These are phyloP conservation scores for Gracilaria gracilis DNA, from an alignment of 23 red algal species.

Conservation along the genomic window DNA sequence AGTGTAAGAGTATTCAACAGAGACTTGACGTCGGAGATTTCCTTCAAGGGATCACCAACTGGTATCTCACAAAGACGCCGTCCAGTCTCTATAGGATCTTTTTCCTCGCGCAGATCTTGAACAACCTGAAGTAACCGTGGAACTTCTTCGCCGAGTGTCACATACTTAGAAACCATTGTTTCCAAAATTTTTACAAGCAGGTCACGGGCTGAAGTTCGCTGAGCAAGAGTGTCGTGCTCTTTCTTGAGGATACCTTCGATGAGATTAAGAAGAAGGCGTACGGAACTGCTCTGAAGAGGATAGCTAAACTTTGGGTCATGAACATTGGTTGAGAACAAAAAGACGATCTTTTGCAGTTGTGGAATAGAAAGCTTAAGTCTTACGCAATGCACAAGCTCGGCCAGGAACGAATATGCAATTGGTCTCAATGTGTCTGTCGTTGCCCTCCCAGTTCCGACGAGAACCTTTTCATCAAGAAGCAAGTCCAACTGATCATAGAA, in stretches of 20 bases:
- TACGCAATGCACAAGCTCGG: slow-evolving; percentile 95
- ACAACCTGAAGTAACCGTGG: slow-evolving; percentile 52
- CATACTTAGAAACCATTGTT: slow-evolving; percentile 85
- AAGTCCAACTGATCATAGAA: slow-evolving; percentile 89
- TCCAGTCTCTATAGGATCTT: slow-evolving; percentile 41
- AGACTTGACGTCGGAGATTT: slow-evolving; percentile 83
- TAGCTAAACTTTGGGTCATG: slow-evolving; percentile 86
- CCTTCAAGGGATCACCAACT: slow-evolving; percentile 75
- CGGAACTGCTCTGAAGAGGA: slow-evolving; percentile 84
- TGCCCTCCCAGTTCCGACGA: slow-evolving; percentile 80
- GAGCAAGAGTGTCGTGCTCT: slow-evolving; percentile 36
- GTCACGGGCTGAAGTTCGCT: slow-evolving; percentile 51
- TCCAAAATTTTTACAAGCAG: slow-evolving; percentile 90
- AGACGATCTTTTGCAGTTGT: slow-evolving; percentile 85
- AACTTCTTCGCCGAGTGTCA: slow-evolving; percentile 71
- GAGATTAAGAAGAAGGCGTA: slow-evolving; percentile 90
- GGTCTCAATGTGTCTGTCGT: slow-evolving; percentile 83
- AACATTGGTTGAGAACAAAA: slow-evolving; percentile 93
- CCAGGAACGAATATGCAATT: slow-evolving; percentile 96
- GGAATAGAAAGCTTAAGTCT: slow-evolving; percentile 76
- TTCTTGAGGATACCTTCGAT: slow-evolving; percentile 83
- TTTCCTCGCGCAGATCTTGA: slow-evolving; percentile 19
- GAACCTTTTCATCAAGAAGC: slow-evolving; percentile 91
- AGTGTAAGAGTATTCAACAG: slow-evolving; percentile 91
- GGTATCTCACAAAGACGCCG: slow-evolving; percentile 56